Conservation (phyloP, 495 filamentous ascomycete species). For the Annulohypoxylon nitens region DNA sequence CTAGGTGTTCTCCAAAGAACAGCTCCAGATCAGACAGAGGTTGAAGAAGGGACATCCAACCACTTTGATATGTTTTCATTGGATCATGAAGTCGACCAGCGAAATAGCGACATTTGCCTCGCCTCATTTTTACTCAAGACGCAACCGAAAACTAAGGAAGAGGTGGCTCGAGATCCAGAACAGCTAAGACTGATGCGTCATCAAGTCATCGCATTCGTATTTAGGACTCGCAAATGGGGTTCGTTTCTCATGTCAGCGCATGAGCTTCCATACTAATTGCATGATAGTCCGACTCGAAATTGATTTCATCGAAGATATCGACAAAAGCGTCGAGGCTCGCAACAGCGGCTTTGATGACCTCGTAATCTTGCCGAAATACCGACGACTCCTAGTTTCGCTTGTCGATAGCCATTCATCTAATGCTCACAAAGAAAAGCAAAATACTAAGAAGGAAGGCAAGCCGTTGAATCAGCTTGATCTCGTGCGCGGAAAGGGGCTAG, state of each 20-base stretch:
- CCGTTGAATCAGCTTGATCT: slow-evolving; percentile 43
- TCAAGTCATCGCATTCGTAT: slow-evolving; percentile 7
- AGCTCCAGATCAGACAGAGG: slow-evolving; percentile 3
- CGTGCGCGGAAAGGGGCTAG: slow-evolving; percentile 14
- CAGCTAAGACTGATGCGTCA: slow-evolving; percentile 14
- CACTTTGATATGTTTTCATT: neutral
- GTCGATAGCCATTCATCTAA: slow-evolving; percentile 54
- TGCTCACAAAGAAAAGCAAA: slow-evolving; percentile 34
- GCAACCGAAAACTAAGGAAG: neutral
- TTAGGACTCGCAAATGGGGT: slow-evolving; percentile 22
- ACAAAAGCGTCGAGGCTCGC: slow-evolving; percentile 21
- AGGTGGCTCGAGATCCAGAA: neutral
- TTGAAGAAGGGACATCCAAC: neutral
- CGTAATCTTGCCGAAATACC: slow-evolving; percentile 50
- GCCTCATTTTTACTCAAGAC: neutral
- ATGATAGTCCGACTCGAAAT: slow-evolving; percentile 7
- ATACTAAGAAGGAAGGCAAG: slow-evolving; percentile 31
- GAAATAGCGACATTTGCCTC: slow-evolving; percentile 7
- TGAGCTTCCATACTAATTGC: neutral
- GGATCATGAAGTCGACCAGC: slow-evolving; percentile 12
- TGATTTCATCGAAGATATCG: slow-evolving; percentile 26
- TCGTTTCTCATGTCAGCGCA: neutral
- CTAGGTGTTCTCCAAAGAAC: slow-evolving; percentile 13
- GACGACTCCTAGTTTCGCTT: slow-evolving; percentile 53
- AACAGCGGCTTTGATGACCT: slow-evolving; percentile 50